Evolutionary conservation across 2,329 filamentous ascomycete species (phyloP), one percentile per base, ranked within the genome.

Genomic region (Alternaria arborescens): DNA sequence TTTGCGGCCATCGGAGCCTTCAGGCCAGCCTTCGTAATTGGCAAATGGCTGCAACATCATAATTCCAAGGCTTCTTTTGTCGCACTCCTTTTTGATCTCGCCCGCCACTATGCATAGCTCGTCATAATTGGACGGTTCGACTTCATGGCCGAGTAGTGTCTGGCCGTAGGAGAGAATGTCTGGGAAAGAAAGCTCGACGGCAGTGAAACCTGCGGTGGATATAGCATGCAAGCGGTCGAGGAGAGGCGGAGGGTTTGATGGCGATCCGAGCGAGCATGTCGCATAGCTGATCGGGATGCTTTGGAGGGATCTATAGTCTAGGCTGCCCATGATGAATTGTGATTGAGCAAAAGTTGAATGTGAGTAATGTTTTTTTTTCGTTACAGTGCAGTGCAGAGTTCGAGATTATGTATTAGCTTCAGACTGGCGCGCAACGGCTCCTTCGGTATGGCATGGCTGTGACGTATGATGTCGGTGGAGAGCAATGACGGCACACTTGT

Each of bases 21-120:
- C 80, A 0, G 83, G 79, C 90, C 91, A 94, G 1, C 91, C 91
- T 69, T 94, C 91, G 59, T 92, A 93, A 68, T 93, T 91, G 16
- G 87, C 81, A 69, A 94, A 93, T 0, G 91, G 90, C 70, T 94
- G 91, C 6, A 93, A 78, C 81, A 93, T 89, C 74, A 93, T 83
- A 57, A 93, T 84, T 36, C 83, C 80, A 1, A 93, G 77, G 0
- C 79, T 77, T 34, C 87, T 80, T 11, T 84, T 80, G 26, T 84
- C 78, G 50, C 86, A 88, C 47, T 90, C 75, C 0, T 78, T 77
- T 52, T 82, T 84, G 51, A 92, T 84, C 40, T 86, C 80, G 16
- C 72, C 71, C 0, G 85, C 88, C 0, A 88, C 84, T 2, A 79
- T 77, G 55, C 82, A 82, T 1, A 93, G 81, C 3, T 83, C 77